Evolutionary conservation across 768 basidiomycete species (phyloP), one percentile per base, ranked within the genome.

Genomic region (Psilocybe sp.): DNA sequence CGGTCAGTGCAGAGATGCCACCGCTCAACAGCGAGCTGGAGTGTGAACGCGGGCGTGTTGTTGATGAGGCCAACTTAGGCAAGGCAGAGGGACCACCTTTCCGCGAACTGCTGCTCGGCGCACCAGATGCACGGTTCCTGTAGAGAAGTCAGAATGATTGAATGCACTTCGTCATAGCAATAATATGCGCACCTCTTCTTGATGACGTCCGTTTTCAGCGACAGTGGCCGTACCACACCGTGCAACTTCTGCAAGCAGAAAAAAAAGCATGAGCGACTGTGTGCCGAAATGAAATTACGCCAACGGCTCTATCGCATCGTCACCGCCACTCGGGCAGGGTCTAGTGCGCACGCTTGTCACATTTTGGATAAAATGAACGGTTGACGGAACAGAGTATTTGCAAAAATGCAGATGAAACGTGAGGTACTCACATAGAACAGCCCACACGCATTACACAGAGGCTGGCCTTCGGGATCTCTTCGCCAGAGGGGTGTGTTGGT

Each of bases 191-290:
- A 91, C 91, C 91, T 77, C 75, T 97, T 98, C 84, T 98, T 97
- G 70, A 96, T 97, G 40, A 95, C 88, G 65, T 98, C 92, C 38
- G 95, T 98, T 79, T 97, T 97, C 53, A 98, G 79, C 35, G 93
- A 95, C 55, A 96, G 73, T 7, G 96, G 96, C 47, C 96, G 81
- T 5, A 94, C 90, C 44, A 98, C 94, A 41, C 93, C 93, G 61
- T 98, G 96, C 35, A 98, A 73, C 84, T 98, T 98, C 91, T 95
- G 58, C 33, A 46, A 58, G 47, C 35, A 46, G 45, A 43, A 54
- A 55, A 7, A 7, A 28, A 7, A 28, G 23, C 7, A 28, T 28
- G 4, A 28, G 23, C 3, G 7, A 28, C 7, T 28, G 23, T 28
- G 7, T 7, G 7, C 23, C 23, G 7, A 28, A 28, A 28, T 28